Conservation (phyloP, 106 monocot species). For the Narthecium ossifragum region DNA sequence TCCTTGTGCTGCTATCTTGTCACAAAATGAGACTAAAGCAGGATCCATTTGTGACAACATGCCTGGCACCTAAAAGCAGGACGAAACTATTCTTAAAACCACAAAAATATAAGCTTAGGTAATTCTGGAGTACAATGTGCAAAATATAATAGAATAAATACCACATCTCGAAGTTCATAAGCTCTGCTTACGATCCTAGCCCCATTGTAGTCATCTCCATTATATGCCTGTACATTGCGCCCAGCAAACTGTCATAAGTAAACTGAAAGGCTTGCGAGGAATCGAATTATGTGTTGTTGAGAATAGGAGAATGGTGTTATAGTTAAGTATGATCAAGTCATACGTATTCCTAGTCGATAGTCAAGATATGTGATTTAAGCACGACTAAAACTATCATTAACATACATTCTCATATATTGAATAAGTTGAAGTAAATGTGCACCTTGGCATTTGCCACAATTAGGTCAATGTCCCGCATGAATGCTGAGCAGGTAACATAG, state of each 20-base stretch:
- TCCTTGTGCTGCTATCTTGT: constrained; percentile 85
- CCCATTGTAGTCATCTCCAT: constrained; percentile 92
- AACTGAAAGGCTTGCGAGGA: too few species aligned
- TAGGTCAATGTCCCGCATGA: constrained; percentile 77
- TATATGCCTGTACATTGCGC: constrained; percentile 49
- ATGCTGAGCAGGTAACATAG: constrained; percentile 57
- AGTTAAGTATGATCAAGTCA: too few species aligned
- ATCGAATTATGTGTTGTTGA: too few species aligned
- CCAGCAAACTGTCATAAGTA: too few species aligned
- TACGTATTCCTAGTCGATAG: too few species aligned
- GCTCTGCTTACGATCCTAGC: constrained; percentile 96
- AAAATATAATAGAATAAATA: constrained; percentile 20
- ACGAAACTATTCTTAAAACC: too few species aligned
- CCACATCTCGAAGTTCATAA: constrained; percentile 89
- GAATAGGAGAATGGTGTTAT: too few species aligned
- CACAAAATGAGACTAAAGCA: constrained; percentile 75
- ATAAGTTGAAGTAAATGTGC: neutral
- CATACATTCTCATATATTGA: neutral
- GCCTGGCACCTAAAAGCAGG: constrained; percentile 64
- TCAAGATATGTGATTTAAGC: neutral
- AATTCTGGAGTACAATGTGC: too few species aligned
- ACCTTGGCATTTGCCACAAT: constrained; percentile 98
- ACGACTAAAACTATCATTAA: neutral
- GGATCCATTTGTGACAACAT: constrained; percentile 99
- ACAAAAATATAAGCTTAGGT: too few species aligned